These are phyloP conservation scores for Glycine tomentella DNA, from an alignment of 306 rosid genomes.

Conservation along the genomic window DNA sequence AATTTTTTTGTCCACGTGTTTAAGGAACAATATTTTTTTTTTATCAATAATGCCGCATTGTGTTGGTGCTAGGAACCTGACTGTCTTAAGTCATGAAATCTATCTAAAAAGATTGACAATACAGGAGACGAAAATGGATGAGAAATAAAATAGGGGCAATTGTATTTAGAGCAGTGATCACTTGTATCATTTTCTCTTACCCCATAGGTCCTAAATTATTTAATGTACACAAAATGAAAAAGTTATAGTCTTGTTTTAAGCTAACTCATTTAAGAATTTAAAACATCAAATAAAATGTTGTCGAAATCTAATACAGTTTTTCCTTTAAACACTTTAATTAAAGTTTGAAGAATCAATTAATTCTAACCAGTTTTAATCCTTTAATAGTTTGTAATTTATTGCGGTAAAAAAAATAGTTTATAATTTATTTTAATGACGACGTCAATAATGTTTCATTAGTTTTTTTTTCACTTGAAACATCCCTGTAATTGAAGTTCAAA, in stretches of 20 bases:
- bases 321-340: too few species aligned
- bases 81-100: too few species aligned
- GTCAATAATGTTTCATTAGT: background rate
- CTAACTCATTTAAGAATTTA: background rate
- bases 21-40: too few species aligned
- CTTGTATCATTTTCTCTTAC: background rate
- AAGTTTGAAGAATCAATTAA: background rate
- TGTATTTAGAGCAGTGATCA: too few species aligned
- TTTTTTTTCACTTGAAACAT: background rate
- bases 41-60: too few species aligned
- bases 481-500: background rate
- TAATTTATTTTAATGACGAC: background rate
- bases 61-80: too few species aligned
- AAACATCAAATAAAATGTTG: too few species aligned
- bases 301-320: background rate
- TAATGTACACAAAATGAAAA: background rate
- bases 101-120: too few species aligned
- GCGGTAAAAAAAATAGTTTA: background rate
- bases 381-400: too few species aligned
- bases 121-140: too few species aligned
- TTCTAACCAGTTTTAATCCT: background rate
- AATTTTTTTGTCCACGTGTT: too few species aligned
- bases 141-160: too few species aligned
- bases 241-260: background rate
- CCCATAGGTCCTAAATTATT: background rate